phyloP scores from a whole-genome alignment of 768 basidiomycete species.

The Pleurotus pulmonarius region DNA sequence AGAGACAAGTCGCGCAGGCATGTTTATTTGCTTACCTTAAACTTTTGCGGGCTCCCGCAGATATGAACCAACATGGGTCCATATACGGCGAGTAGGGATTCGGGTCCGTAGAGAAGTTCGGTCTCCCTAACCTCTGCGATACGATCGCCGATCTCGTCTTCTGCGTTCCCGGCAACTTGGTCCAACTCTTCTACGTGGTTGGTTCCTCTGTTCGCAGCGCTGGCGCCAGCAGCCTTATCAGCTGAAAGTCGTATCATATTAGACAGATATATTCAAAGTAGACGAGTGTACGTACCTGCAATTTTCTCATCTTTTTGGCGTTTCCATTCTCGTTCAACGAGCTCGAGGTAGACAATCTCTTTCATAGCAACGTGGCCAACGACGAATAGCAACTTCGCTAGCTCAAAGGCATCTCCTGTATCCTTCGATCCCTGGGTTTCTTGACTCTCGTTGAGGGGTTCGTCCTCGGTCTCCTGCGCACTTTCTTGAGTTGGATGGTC shows the following conservation, averaged over 20 bases:
- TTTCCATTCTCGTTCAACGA: conserved; percentile 96
- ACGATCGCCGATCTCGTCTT: conserved; percentile 96
- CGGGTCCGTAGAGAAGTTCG: conserved; percentile 80
- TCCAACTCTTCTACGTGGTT: conserved; percentile 88
- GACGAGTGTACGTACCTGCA: conserved; percentile 48
- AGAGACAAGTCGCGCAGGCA: background rate
- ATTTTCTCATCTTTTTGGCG: conserved; percentile 89
- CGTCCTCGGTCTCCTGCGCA: conserved; percentile 21
- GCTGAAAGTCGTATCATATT: conserved; percentile 26
- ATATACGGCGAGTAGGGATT: conserved; percentile 79
- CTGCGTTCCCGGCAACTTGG: conserved; percentile 94
- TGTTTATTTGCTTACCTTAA: conserved; percentile 61
- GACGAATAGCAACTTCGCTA: conserved; percentile 92
- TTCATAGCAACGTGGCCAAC: conserved; percentile 98
- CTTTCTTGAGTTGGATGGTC: conserved; percentile 38
- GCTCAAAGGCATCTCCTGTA: conserved; percentile 76
- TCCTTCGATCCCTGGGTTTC: conserved; percentile 33
- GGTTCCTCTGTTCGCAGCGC: conserved; percentile 31
- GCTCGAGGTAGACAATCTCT: conserved; percentile 93
- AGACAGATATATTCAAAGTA: background rate
- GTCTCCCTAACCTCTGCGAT: conserved; percentile 81
- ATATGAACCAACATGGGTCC: conserved; percentile 91
- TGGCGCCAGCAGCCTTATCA: conserved; percentile 50
- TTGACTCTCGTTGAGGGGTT: conserved; percentile 16
- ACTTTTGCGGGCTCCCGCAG: conserved; percentile 85